A percentile compares a stretch with the other conserved stretches of the same genome.
phyloP scores from a whole-genome alignment of 2,329 filamentous ascomycete genomes.

The Penicillium sp. region DNA sequence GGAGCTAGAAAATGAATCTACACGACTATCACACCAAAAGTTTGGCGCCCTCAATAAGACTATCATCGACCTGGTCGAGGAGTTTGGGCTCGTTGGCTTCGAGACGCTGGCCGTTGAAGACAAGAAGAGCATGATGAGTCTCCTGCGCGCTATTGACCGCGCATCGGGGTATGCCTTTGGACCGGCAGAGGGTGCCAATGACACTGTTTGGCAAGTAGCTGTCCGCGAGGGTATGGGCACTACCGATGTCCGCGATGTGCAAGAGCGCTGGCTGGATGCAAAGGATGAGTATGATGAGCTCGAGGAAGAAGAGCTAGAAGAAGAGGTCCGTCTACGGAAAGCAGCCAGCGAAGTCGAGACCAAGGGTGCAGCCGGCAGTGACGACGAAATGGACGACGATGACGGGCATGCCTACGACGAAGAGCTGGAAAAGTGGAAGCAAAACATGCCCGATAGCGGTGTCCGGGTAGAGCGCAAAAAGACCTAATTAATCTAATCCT shows the following conservation, averaged over 20 bases:
- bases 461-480: slow-evolving; percentile 72
- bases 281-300: slow-evolving; percentile 84
- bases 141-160: slow-evolving; percentile 85
- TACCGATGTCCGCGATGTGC: slow-evolving; percentile 84
- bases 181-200: slow-evolving; percentile 85
- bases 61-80: slow-evolving; percentile 82
- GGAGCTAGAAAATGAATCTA: slow-evolving; percentile 75
- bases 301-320: slow-evolving; percentile 74
- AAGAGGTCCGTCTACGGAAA: slow-evolving; percentile 63
- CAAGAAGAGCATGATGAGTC: slow-evolving; percentile 92
- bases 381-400: slow-evolving; percentile 38
- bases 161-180: slow-evolving; percentile 94
- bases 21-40: slow-evolving; percentile 69
- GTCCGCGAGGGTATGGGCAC: slow-evolving; percentile 72
- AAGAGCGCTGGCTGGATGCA: slow-evolving; percentile 92
- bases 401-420: slow-evolving; percentile 18
- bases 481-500: slow-evolving; percentile 22
- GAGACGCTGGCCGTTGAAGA: slow-evolving; percentile 96
- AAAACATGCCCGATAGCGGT: slow-evolving; percentile 60
- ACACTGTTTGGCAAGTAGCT: slow-evolving; percentile 95
- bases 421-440: slow-evolving; percentile 30
- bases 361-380: slow-evolving; percentile 27
- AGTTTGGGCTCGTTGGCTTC: slow-evolving; percentile 86
- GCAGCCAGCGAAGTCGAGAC: slow-evolving; percentile 30
- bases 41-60: slow-evolving; percentile 84